These are phyloP conservation scores for Plenodomus tracheiphilus DNA, from an alignment of 2,329 filamentous ascomycete genomes.

Conservation along the genomic window DNA sequence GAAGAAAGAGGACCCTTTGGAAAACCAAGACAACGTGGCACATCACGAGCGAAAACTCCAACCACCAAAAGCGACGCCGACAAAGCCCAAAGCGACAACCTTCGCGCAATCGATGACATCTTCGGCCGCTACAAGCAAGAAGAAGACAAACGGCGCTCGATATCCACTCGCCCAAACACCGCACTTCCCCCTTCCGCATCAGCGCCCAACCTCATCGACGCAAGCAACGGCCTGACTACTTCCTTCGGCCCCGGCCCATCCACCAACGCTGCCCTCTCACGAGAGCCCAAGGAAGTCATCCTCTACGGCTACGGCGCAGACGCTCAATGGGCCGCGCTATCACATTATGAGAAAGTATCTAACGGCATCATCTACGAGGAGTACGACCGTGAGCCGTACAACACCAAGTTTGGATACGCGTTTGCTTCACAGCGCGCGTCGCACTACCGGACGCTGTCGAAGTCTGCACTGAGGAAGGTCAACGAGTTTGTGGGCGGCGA, in stretches of 20 bases:
- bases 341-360: constrained; percentile 84
- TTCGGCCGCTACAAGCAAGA: constrained; percentile 44
- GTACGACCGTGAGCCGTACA: constrained; percentile 83
- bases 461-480: constrained; percentile 75
- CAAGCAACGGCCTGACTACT: constrained; percentile 23
- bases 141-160: constrained; percentile 33
- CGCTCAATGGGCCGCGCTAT: constrained; percentile 78
- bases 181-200: constrained; percentile 36
- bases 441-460: constrained; percentile 67
- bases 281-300: constrained; percentile 75
- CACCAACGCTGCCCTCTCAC: constrained; percentile 45
- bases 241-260: constrained; percentile 33
- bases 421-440: constrained; percentile 71
- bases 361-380: constrained; percentile 84
- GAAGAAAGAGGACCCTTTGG: constrained; percentile 67
- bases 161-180: constrained; percentile 24
- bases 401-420: constrained; percentile 71
- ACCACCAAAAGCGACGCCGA: constrained; percentile 64
- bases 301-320: constrained; percentile 78
- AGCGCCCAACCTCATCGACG: constrained; percentile 38
- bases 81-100: constrained; percentile 49
- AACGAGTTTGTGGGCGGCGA: constrained; percentile 80
- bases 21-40: constrained; percentile 51
- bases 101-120: constrained; percentile 52
- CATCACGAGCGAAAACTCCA: constrained; percentile 59